Conservation (phyloP, 1,284 basidiomycete species). For the Phellopilus nigrolimitatus region DNA sequence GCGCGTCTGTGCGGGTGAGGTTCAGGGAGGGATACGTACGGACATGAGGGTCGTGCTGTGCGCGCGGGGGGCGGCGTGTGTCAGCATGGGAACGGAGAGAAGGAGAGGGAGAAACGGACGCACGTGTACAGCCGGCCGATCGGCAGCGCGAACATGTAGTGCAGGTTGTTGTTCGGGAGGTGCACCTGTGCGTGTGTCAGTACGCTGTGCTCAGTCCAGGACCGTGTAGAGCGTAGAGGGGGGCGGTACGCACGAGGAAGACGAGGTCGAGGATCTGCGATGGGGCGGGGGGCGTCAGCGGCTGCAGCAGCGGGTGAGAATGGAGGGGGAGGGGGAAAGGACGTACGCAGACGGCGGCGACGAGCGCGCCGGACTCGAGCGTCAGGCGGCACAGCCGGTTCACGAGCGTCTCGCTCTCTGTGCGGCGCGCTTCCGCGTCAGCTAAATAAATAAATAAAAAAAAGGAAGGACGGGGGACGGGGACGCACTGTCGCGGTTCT, state of each 20-base stretch:
- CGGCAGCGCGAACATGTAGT: constrained; percentile 17
- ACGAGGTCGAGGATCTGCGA: constrained; percentile 11
- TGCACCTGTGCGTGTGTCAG: constrained; percentile 6
- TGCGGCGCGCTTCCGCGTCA: neutral
- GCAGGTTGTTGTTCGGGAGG: constrained; percentile 13
- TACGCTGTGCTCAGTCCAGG: too few species aligned
- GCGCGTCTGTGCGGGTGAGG: too few species aligned
- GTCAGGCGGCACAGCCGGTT: constrained; percentile 8
- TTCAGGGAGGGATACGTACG: neutral
- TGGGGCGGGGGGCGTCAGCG: neutral
- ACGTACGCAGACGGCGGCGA: constrained; percentile 14
- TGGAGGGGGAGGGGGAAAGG: neutral
- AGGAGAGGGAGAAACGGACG: neutral
- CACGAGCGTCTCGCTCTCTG: constrained; percentile 12
- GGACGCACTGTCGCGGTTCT: constrained; percentile 11
- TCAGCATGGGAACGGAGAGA: neutral
- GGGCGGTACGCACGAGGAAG: constrained; percentile 2
- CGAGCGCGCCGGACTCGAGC: constrained; percentile 8
- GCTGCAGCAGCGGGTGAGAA: too few species aligned
- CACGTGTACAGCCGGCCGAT: constrained; percentile 14
- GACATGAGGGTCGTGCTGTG: constrained; percentile 14
- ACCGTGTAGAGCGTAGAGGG: neutral
- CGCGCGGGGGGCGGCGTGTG: neutral
- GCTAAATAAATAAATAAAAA: too few species aligned
- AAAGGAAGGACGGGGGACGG: neutral